Base-by-base conservation (phyloP, 192 early-diverging fungal species). In the Coemansia umbellata region DNA sequence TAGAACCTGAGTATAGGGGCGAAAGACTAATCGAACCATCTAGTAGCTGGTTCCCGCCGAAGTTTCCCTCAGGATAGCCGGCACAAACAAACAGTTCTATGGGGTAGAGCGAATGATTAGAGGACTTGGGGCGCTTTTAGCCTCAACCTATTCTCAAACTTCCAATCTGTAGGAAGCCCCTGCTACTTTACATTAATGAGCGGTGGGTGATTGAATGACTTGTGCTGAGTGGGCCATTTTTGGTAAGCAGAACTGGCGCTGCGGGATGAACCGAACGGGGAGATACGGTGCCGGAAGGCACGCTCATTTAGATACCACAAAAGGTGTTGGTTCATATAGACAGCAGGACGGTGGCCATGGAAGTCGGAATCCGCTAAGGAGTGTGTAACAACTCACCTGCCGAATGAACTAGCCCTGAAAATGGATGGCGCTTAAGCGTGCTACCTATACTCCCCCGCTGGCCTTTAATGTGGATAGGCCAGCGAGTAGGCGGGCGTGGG, bases 181-280 rank as follows among this genome's bases (percentile, higher is more conserved):
- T 51, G 80, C 79, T 85, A 60, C 81, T 87, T 87, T 60, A 60
- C 81, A 86, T 87, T 60, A 83, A 66, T 87, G 81, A 85, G 81
- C 77, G 60, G 63, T 43, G 24, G 76, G 70, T 55, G 63, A 63
- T 76, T 61, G 81, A 83, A 87, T 88, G 80, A 83, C 42, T 80
- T 86, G 84, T 83, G 83, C 86, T 84, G 85, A 84, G 87, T 89
- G 84, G 85, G 87, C 86, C 85, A 84, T 87, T 87, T 88, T 89
- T 88, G 84, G 84, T 86, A 87, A 86, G 84, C 87, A 86, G 84
- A 89, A 86, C 85, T 87, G 84, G 85, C 80, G 83, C 87, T 85
- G 83, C 83, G 82, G 85, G 85, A 86, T 86, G 87, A 89, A 89
- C 85, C 84, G 80, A 85, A 85, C 83, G 80, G 66, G 60, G 78